These are phyloP conservation scores for Auricularia auricula-judae DNA, from an alignment of 768 basidiomycete genomes.

Conservation along the genomic window DNA sequence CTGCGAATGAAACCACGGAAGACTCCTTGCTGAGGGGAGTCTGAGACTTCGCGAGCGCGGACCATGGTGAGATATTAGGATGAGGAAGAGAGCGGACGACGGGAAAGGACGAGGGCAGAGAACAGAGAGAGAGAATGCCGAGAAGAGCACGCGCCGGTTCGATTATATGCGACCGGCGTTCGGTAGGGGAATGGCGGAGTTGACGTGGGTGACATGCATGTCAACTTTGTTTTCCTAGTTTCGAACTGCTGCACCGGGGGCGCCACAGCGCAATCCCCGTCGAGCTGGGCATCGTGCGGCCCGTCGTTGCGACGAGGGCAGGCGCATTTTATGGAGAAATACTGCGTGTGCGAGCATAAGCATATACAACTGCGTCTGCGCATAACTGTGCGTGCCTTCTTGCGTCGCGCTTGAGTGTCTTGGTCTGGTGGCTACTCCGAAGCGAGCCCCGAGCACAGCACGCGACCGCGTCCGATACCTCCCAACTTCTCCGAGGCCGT, in stretches of 20 bases:
- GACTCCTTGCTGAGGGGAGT: background rate
- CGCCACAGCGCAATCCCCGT: background rate
- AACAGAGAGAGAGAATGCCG: background rate
- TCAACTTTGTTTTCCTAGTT: background rate
- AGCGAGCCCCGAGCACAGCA: too few relatives aligned
- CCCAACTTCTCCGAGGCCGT: too few relatives aligned
- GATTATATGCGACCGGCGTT: background rate
- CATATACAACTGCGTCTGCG: background rate
- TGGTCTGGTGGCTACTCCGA: background rate
- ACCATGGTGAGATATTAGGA: background rate
- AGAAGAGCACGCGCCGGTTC: background rate
- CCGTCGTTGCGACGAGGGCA: background rate
- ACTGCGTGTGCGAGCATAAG: background rate
- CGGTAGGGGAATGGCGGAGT: background rate
- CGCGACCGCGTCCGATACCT: too few relatives aligned
- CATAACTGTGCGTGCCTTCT: background rate
- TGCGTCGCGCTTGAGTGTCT: background rate
- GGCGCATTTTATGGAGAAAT: background rate
- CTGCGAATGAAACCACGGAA: slow-evolving; percentile 6
- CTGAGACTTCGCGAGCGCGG: background rate
- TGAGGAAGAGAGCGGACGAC: background rate
- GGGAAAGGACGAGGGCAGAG: background rate
- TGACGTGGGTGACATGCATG: background rate
- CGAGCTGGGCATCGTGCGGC: background rate
- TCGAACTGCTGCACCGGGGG: background rate